Evolutionary conservation across 345 rosid genomes (phyloP).

Genomic region (Cardamine occulta): DNA sequence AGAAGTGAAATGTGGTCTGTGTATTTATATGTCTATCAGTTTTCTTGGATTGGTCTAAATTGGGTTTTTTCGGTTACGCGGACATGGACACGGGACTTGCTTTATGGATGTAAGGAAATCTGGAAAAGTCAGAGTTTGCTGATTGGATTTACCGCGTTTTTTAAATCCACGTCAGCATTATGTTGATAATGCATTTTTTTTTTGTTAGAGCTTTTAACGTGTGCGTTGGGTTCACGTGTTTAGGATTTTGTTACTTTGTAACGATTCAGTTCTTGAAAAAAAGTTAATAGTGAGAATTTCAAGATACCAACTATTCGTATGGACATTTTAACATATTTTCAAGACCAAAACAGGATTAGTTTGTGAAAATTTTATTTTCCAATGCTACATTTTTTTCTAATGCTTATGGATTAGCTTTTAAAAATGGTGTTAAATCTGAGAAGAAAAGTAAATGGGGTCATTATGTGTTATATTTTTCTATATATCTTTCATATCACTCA

Average conservation of each 20-base stretch:
- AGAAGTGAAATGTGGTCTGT: neutral
- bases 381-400: neutral
- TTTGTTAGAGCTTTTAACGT: neutral
- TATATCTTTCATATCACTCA: neutral
- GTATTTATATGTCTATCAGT: neutral
- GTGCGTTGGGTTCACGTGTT: neutral
- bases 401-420: neutral
- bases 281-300: neutral
- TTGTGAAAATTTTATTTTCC: neutral
- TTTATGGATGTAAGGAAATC: neutral
- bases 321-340: neutral
- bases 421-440: neutral
- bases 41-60: conserved; percentile 20
- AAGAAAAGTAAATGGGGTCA: neutral
- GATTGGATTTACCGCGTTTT: conserved; percentile 33
- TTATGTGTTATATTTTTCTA: neutral
- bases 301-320: neutral
- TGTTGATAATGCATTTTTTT: neutral
- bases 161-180: conserved; percentile 30
- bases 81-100: conserved; percentile 21
- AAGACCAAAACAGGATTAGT: neutral
- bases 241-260: neutral
- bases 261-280: neutral
- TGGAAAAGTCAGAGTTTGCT: conserved; percentile 23
- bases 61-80: conserved; percentile 24